phyloP scores from a whole-genome alignment of 2,329 filamentous ascomycete genomes.

The Fusarium sp. region DNA sequence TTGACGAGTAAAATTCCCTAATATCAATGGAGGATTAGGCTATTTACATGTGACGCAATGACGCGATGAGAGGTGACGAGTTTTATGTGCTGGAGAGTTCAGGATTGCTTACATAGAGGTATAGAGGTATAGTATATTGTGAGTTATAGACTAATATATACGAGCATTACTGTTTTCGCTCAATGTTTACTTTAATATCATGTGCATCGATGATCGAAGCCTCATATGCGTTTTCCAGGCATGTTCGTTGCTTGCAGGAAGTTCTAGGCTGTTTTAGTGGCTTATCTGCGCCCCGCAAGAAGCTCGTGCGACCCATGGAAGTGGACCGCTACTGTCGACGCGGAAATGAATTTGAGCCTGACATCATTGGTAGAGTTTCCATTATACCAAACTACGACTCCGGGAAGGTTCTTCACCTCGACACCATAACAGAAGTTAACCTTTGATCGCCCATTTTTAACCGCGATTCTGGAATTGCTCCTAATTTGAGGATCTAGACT shows the following conservation, averaged over 20 bases:
- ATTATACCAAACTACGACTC: conserved; percentile 16
- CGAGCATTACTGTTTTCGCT: neutral
- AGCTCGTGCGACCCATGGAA: conserved; percentile 9
- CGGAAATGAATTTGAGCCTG: conserved; percentile 34
- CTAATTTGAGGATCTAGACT: neutral
- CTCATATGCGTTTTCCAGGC: conserved; percentile 2
- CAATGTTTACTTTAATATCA: neutral
- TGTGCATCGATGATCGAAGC: conserved; percentile 2
- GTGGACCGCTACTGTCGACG: conserved; percentile 16
- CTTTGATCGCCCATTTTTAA: conserved; percentile 22
- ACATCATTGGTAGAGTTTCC: conserved; percentile 41
- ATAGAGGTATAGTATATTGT: neutral
- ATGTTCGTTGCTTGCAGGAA: neutral
- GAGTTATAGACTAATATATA: neutral
- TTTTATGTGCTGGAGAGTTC: neutral
- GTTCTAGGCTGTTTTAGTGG: conserved; percentile 11
- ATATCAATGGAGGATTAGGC: neutral
- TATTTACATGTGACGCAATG: conserved; percentile 12
- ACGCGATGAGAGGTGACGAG: neutral
- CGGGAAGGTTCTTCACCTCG: conserved; percentile 37
- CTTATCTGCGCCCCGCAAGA: neutral
- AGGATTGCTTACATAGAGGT: neutral
- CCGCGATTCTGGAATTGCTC: neutral
- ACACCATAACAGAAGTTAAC: conserved; percentile 16
- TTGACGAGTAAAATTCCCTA: conserved; percentile 29